These are phyloP conservation scores for Boletales sp. DNA, from an alignment of 768 basidiomycete species.

Conservation along the genomic window DNA sequence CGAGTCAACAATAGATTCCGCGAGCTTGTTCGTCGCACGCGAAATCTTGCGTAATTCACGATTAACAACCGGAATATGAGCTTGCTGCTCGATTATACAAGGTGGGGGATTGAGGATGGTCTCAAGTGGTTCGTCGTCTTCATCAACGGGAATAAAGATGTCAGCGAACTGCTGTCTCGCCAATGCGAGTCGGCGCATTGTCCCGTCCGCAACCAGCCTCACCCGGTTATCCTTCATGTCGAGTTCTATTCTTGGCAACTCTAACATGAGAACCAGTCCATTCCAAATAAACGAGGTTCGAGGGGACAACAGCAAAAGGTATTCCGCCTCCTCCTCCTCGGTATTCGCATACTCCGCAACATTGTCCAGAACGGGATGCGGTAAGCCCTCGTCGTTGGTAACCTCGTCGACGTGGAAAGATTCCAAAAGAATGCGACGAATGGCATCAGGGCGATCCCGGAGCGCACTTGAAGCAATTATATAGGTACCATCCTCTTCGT, in stretches of 20 bases:
- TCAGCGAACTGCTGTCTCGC: constrained; percentile 79
- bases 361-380: constrained; percentile 39
- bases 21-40: constrained; percentile 84
- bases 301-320: constrained; percentile 85
- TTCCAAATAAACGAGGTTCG: constrained; percentile 88
- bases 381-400: constrained; percentile 45
- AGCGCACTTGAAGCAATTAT: constrained; percentile 80
- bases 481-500: constrained; percentile 90
- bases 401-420: constrained; percentile 78
- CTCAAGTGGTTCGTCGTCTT: constrained; percentile 54
- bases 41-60: constrained; percentile 86
- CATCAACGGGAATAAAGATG: constrained; percentile 57
- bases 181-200: constrained; percentile 65
- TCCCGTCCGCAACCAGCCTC: constrained; percentile 89
- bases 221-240: constrained; percentile 84
- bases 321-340: constrained; percentile 59
- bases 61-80: constrained; percentile 88
- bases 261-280: constrained; percentile 77
- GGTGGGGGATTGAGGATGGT: constrained; percentile 37
- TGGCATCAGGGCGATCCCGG: constrained; percentile 69
- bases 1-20: constrained; percentile 90
- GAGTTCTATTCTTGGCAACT: constrained; percentile 73
- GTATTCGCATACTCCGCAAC: constrained; percentile 39
- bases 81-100: constrained; percentile 75
- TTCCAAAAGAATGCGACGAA: constrained; percentile 77